Base-by-base conservation (phyloP, 2,329 filamentous ascomycete species). In the Chrysoporthe austroafricana region DNA sequence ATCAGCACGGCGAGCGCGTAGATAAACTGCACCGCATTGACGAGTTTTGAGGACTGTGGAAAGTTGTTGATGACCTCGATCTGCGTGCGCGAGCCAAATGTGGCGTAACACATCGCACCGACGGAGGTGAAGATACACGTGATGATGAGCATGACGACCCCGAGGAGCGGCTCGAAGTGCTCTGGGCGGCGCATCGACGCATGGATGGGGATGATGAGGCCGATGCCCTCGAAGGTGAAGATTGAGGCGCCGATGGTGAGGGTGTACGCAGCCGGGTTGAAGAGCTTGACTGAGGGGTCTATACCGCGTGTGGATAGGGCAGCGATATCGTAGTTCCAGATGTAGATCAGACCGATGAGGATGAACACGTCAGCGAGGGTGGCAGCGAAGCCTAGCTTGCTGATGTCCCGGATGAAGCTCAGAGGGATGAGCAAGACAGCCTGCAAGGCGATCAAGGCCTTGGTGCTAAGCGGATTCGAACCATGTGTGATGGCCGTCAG, bases 221-320 rank as follows among this genome's bases (percentile, higher is more conserved):
- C 91, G 59, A 93, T 93, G 60, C 91, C 91, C 75, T 93, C 91
- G 72, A 92, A 93, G 0, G 91, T 92, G 79, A 93, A 93, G 74
- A 93, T 92, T 48, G 90, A 88, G 1, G 89, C 87, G 63, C 91
- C 91, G 60, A 93, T 85, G 36, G 90, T 93, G 64, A 93, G 80
- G 0, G 91, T 90, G 75, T 90, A 93, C 66, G 86, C 83, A 36
- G 82, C 80, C 0, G 90, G 87, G 76, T 93, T 93, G 83, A 93
- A 92, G 16, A 91, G 80, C 62, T 82, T 80, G n/a, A 93, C 88
- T 0, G 84, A 86, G 0, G 84, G 79, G 70, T 88, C 83, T 64
- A 90, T 81, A 64, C 90, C 90, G 26, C 83, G 76, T 5, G 77
- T 75, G 0, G 84, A 80, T 18, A 93, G 82, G 59, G 81, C 79